Evolutionary conservation across 768 basidiomycete genomes (phyloP).

Genomic region (Pleurotus citrinopileatus): DNA sequence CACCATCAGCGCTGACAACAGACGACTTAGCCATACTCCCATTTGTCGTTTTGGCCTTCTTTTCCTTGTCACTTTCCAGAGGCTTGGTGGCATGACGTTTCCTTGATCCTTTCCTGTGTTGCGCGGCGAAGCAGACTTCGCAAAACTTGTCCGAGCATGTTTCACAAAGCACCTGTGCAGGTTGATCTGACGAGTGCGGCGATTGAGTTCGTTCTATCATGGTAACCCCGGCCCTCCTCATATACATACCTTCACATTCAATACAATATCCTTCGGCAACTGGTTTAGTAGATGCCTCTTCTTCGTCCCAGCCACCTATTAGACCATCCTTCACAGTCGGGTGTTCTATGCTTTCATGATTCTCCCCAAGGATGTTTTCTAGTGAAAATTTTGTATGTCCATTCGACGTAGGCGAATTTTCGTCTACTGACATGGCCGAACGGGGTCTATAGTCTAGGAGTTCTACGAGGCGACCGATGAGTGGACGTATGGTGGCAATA

Average conservation of each 20-base stretch:
- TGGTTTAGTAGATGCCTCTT: conserved; percentile 40
- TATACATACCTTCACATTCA: conserved; percentile 76
- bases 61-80: conserved; percentile 29
- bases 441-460: conserved; percentile 5
- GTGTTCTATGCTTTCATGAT: conserved; percentile 63
- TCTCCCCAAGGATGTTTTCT: conserved; percentile 64
- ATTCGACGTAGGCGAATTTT: neutral
- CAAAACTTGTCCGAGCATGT: conserved; percentile 73
- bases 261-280: conserved; percentile 68
- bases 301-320: conserved; percentile 67
- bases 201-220: conserved; percentile 7
- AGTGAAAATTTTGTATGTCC: conserved; percentile 48
- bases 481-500: conserved; percentile 5
- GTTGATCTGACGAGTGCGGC: conserved; percentile 59
- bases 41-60: conserved; percentile 25
- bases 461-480: conserved; percentile 7
- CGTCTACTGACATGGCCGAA: conserved; percentile 3
- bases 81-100: conserved; percentile 59
- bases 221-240: neutral
- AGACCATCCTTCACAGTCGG: conserved; percentile 37
- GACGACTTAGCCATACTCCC: conserved; percentile 13
- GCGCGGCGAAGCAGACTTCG: conserved; percentile 83
- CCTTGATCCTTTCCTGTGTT: conserved; percentile 79
- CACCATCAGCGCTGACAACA: conserved; percentile 27
- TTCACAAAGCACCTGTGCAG: conserved; percentile 72